These are phyloP conservation scores for Limnanthes douglasii DNA, from an alignment of 345 rosid species.

Conservation along the genomic window DNA sequence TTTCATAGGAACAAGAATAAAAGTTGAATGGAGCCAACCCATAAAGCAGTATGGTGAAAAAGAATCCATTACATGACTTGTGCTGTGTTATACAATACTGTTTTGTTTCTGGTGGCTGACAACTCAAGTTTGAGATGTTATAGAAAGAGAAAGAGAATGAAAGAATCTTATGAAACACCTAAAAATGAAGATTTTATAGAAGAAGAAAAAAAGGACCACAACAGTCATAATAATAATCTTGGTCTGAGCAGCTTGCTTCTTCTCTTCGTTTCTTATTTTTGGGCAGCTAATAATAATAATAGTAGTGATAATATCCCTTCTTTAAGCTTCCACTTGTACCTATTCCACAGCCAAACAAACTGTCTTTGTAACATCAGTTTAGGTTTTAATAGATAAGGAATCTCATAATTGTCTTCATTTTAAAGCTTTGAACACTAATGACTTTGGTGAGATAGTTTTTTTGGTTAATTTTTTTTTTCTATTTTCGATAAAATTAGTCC, in stretches of 20 bases:
- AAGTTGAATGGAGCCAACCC: too few relatives aligned
- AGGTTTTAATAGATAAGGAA: background rate
- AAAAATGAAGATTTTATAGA: background rate
- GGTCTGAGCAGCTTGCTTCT: background rate
- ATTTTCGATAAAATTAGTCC: background rate
- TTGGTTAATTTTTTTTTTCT: background rate
- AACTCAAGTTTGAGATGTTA: too few relatives aligned
- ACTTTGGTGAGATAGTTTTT: background rate
- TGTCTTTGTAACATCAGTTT: conserved; percentile 40
- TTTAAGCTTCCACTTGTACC: conserved; percentile 25
- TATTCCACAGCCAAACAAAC: conserved; percentile 58
- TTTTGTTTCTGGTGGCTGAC: too few relatives aligned
- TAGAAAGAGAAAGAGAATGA: too few relatives aligned
- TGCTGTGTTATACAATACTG: too few relatives aligned
- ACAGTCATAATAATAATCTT: background rate
- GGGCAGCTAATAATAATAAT: too few relatives aligned
- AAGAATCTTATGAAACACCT: too few relatives aligned
- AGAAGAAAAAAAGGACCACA: background rate
- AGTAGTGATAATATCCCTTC: background rate
- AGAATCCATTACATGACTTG: too few relatives aligned
- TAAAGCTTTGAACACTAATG: background rate
- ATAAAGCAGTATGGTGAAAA: too few relatives aligned
- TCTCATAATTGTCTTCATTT: background rate
- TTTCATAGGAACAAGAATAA: too few relatives aligned
- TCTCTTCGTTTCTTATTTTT: background rate